These are phyloP conservation scores for Chenopodium formosanum DNA, from an alignment of 148 eudicot genomes.

Conservation along the genomic window DNA sequence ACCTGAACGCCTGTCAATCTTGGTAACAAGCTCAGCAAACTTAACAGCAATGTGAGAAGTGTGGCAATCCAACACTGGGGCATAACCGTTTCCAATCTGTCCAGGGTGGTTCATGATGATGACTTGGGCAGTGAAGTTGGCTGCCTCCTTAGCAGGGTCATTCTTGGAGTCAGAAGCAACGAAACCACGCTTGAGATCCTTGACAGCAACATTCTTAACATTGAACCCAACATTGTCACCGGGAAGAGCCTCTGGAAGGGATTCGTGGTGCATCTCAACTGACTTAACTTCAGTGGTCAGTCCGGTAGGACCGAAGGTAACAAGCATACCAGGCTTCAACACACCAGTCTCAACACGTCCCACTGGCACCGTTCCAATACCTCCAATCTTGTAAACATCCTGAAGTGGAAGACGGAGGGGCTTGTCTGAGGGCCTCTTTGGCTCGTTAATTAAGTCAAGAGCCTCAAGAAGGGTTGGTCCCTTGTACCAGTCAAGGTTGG, in stretches of 20 bases:
- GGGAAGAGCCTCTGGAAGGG: slow-evolving; percentile 44
- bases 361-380: slow-evolving; percentile 49
- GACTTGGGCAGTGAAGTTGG: slow-evolving; percentile 47
- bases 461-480: slow-evolving; percentile 49
- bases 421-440: slow-evolving; percentile 52
- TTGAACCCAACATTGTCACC: slow-evolving; percentile 53
- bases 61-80: slow-evolving; percentile 50
- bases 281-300: slow-evolving; percentile 49
- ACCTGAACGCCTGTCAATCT: slow-evolving; percentile 50
- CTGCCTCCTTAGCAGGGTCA: slow-evolving; percentile 49
- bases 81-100: slow-evolving; percentile 46
- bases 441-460: slow-evolving; percentile 37
- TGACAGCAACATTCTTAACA: slow-evolving; percentile 44
- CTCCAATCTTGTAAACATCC: slow-evolving; percentile 54
- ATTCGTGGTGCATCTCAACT: slow-evolving; percentile 52
- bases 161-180: slow-evolving; percentile 52
- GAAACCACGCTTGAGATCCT: slow-evolving; percentile 52
- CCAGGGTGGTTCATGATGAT: slow-evolving; percentile 59
- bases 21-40: slow-evolving; percentile 45
- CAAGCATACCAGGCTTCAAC: slow-evolving; percentile 43
- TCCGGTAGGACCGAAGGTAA: slow-evolving; percentile 44
- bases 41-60: slow-evolving; percentile 54
- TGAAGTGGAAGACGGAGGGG: slow-evolving; percentile 53
- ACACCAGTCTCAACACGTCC: slow-evolving; percentile 48
- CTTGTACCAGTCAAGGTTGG: slow-evolving; percentile 56